Evolutionary conservation across 1,284 basidiomycete species (phyloP).

Genomic region (Phlebopus sp.): DNA sequence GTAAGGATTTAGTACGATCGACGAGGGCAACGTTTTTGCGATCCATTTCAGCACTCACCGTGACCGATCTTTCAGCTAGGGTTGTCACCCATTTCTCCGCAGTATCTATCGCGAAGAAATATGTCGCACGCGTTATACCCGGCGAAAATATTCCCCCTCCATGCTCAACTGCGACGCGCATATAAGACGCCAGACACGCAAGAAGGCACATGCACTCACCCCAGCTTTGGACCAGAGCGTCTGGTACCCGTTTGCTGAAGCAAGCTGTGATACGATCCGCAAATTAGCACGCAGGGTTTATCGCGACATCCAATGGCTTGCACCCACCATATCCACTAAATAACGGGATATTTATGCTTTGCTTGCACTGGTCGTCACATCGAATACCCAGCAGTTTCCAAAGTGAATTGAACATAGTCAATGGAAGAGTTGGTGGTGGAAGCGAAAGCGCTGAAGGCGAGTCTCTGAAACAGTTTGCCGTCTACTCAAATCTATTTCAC

Average conservation of each 20-base stretch:
- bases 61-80: conserved; percentile 26
- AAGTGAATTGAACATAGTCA: conserved; percentile 16
- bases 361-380: background rate
- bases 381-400: conserved; percentile 7
- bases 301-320: background rate
- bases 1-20: conserved; percentile 13
- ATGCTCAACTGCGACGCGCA: conserved; percentile 16
- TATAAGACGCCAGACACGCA: background rate
- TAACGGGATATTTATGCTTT: conserved; percentile 3
- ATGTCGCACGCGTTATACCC: conserved; percentile 15
- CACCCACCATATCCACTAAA: conserved; percentile 28
- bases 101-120: conserved; percentile 30
- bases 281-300: too few species aligned
- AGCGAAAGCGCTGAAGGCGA: too few species aligned
- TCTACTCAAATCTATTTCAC: too few species aligned
- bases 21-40: background rate
- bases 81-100: conserved; percentile 27
- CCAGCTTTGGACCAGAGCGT: conserved; percentile 21
- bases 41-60: conserved; percentile 18
- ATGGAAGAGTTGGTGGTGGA: background rate
- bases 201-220: conserved; percentile 13
- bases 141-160: conserved; percentile 22
- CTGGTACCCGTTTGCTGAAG: conserved; percentile 27
- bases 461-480: too few species aligned
- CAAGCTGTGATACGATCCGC: conserved; percentile 20